Percentiles rank a stretch among this genome's conserved stretches.
phyloP scores from a whole-genome alignment of 2,329 filamentous ascomycete genomes.

The Sporothrix variecibatus region DNA sequence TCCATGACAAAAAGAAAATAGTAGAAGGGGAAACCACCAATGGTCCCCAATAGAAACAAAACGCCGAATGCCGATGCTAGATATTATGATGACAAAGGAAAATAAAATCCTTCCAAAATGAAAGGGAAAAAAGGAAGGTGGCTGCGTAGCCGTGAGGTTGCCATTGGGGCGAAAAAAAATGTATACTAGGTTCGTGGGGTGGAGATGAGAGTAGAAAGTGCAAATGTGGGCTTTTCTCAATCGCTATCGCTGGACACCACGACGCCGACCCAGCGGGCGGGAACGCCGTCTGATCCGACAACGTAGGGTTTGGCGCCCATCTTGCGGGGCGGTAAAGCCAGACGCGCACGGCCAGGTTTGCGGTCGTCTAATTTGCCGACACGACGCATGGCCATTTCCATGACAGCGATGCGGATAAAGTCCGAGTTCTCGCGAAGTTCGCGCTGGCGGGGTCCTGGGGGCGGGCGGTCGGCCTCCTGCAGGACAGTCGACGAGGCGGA shows the following conservation, averaged over 20 bases:
- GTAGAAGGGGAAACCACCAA: background rate
- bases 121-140: background rate
- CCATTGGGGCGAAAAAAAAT: background rate
- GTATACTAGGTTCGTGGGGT: background rate
- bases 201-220: background rate
- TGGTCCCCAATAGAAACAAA: background rate
- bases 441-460: constrained; percentile 57
- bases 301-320: constrained; percentile 55
- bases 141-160: background rate
- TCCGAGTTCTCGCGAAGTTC: constrained; percentile 71
- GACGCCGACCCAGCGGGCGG: constrained; percentile 57
- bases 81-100: constrained; percentile 15
- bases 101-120: background rate
- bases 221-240: background rate
- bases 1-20: background rate
- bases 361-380: constrained; percentile 66
- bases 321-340: constrained; percentile 67
- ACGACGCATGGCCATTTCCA: constrained; percentile 72
- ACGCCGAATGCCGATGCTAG: constrained; percentile 15
- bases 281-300: constrained; percentile 59
- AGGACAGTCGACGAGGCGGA: background rate
- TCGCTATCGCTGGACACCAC: constrained; percentile 16
- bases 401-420: constrained; percentile 69
- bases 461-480: constrained; percentile 30
- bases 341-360: constrained; percentile 66